Conservation (phyloP, 768 basidiomycete genomes). For the Collybiopsis luxurians region DNA sequence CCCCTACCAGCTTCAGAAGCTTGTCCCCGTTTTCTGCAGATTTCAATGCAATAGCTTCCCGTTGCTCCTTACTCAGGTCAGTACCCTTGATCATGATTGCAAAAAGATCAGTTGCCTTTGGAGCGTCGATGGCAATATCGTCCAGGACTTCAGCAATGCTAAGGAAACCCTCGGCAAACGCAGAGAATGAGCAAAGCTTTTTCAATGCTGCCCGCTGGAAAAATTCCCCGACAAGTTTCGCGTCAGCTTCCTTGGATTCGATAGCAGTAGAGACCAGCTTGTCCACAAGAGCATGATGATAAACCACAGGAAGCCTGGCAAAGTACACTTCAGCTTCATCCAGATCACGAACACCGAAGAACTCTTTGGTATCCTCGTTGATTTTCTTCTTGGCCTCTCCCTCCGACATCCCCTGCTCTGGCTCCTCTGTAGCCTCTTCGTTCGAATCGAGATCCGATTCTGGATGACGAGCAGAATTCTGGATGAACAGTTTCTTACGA, state of each 20-base stretch:
- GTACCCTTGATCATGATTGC: conserved; percentile 73
- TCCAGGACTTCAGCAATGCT: conserved; percentile 75
- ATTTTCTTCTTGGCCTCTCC: conserved; percentile 73
- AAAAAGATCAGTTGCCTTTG: conserved; percentile 77
- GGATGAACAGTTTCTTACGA: conserved; percentile 65
- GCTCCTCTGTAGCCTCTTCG: conserved; percentile 33
- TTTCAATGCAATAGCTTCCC: conserved; percentile 56
- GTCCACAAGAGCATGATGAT: conserved; percentile 68
- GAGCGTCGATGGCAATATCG: conserved; percentile 88
- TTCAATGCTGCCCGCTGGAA: conserved; percentile 63
- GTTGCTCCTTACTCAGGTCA: conserved; percentile 59
- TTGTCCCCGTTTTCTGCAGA: conserved; percentile 52
- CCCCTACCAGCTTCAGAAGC: conserved; percentile 49
- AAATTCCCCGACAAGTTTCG: conserved; percentile 72
- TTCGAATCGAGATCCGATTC: background rate
- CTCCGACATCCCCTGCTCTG: conserved; percentile 53
- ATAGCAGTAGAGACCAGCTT: conserved; percentile 72
- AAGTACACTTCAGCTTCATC: conserved; percentile 91
- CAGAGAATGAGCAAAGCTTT: conserved; percentile 51
- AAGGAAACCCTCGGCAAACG: conserved; percentile 75
- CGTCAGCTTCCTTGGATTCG: conserved; percentile 80
- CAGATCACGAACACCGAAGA: conserved; percentile 79
- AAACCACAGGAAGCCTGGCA: conserved; percentile 60
- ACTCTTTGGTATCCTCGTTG: conserved; percentile 80
- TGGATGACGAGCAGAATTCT: conserved; percentile 31